Base-by-base conservation (phyloP, 345 rosid genomes). In the Geranium rotundifolium region DNA sequence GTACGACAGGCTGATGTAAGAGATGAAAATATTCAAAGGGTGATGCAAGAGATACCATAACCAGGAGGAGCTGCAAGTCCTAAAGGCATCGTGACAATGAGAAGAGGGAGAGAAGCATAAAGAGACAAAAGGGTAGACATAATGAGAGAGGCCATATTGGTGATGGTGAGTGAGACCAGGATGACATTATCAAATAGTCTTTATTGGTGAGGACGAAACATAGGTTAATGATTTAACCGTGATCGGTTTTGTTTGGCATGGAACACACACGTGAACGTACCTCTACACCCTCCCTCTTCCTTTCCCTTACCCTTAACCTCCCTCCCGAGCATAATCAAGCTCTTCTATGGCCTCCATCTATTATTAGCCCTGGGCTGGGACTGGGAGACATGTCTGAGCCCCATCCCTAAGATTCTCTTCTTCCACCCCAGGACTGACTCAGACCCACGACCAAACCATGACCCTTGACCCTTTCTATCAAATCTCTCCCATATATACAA, bases 201-300 rank as follows among this genome's bases (percentile, higher is more conserved):
- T n/a, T n/a, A n/a, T n/a, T n/a, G 62, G 65, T 30, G 63, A 29
- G 57, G 67, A 63, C 72, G 49, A 69, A 63, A 69, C 72, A 69
- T 63, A 54, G 31, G 3, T 52, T 14, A 60, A 70, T 70, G 64
- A 59, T 64, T 60, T 20, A 46, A 18, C 41, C 65, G 59, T 64
- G 73, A 64, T 49, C 59, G 68, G 73, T 70, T 65, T 64, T 63
- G 73, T 64, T 70, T 59, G 64, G 59, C 68, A 52, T 64, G 68
- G 68, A 64, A 59, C 64, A 18, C 64, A 8, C 68, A 70, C 60
- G 68, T 70, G 73, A 59, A n/a, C n/a, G n/a, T n/a, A 64, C n/a
- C 31, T 57, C 29, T 39, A n/a, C 39, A 27, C 39, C 4, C 60
- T 17, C 23, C 23, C 5, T 3, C 19, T 13, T 18, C 29, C 59